These are phyloP conservation scores for Thalia dealbata DNA, from an alignment of 176 grass and related monocot genomes.

Conservation along the genomic window DNA sequence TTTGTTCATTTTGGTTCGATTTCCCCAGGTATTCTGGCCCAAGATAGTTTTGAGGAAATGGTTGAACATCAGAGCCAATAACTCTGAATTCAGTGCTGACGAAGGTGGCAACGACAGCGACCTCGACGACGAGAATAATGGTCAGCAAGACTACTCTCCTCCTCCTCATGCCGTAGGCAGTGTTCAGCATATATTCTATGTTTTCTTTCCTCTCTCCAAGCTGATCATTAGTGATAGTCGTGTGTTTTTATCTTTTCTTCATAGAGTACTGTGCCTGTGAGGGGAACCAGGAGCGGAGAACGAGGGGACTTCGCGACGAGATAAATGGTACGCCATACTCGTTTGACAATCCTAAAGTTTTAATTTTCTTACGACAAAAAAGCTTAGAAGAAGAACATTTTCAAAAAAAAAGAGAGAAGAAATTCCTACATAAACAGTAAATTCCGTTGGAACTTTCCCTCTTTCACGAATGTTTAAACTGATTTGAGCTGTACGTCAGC, in stretches of 20 bases:
- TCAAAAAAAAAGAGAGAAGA: too few species aligned
- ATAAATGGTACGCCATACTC: conserved; percentile 20
- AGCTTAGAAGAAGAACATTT: too few species aligned
- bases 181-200: too few species aligned
- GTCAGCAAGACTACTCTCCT: not conserved
- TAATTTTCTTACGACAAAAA: too few species aligned
- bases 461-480: too few species aligned
- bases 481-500: too few species aligned
- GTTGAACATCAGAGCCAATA: conserved; percentile 63
- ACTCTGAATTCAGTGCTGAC: conserved; percentile 59
- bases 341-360: too few species aligned
- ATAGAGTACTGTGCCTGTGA: conserved; percentile 42
- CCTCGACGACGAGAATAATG: conserved; percentile 21
- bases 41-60: conserved; percentile 89
- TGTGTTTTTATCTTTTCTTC: not conserved
- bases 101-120: conserved; percentile 44
- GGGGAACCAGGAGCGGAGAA: conserved; percentile 6
- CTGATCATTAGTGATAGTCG: not conserved
- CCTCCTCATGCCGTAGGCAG: not conserved
- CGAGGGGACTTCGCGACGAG: not conserved
- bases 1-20: too few species aligned
- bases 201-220: not conserved
- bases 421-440: too few species aligned
- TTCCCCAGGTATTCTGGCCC: conserved; percentile 60
- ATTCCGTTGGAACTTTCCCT: too few species aligned